phyloP scores from a whole-genome alignment of 1,284 basidiomycete species.

The Heterobasidion annosum region DNA sequence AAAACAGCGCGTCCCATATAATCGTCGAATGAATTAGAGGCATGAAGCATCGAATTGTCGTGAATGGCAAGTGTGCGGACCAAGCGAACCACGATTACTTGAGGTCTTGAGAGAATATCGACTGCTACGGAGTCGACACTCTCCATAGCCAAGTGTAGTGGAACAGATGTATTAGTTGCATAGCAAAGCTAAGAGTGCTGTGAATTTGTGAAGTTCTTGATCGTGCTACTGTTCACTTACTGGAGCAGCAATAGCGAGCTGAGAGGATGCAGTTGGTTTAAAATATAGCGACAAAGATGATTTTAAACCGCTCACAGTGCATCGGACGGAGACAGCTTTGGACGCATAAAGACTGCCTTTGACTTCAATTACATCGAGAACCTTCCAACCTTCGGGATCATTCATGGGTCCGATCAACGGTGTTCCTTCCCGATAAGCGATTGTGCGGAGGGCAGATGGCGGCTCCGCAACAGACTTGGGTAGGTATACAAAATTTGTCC shows the following conservation, averaged over 20 bases:
- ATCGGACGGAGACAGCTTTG: constrained; percentile 26
- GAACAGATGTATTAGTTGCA: constrained; percentile 38
- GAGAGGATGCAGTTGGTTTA: background rate
- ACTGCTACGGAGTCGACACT: constrained; percentile 36
- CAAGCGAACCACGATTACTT: constrained; percentile 19
- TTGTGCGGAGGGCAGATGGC: background rate
- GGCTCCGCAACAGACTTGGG: constrained; percentile 16
- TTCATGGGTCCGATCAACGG: constrained; percentile 32
- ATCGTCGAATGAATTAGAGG: constrained; percentile 36
- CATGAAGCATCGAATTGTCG: constrained; percentile 27
- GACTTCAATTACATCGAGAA: constrained; percentile 25
- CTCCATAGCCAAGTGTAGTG: constrained; percentile 34
- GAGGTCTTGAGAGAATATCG: constrained; percentile 33
- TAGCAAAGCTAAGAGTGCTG: constrained; percentile 30
- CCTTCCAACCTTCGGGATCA: constrained; percentile 42
- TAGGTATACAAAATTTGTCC: constrained; percentile 22
- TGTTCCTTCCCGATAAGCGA: constrained; percentile 19
- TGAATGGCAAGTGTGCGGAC: constrained; percentile 29
- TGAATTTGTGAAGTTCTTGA: background rate
- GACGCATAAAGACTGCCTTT: constrained; percentile 36
- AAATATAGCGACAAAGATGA: background rate
- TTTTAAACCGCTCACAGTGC: constrained; percentile 25
- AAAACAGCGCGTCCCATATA: constrained; percentile 35
- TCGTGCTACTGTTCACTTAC: constrained; percentile 21
- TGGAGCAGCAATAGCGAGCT: constrained; percentile 47